phyloP scores from a whole-genome alignment of 371 early-diverging fungal genomes.

The Circinella umbellata region DNA sequence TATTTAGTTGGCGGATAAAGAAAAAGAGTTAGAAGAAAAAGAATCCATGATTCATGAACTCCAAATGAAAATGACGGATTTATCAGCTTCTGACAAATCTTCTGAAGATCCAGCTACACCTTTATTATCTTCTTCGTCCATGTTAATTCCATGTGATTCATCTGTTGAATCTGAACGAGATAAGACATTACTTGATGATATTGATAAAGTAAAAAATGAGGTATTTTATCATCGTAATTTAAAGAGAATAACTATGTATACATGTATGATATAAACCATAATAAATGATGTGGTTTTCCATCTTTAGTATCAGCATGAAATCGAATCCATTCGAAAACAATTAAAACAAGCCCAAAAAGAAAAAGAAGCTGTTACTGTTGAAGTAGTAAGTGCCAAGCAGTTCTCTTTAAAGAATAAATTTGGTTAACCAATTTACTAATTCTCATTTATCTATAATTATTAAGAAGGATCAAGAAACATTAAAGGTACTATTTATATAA shows the following conservation, averaged over 20 bases:
- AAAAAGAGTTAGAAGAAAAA: slow-evolving; percentile 27
- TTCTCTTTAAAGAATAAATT: no score
- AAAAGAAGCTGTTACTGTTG: slow-evolving; percentile 5
- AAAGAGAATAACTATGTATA: not conserved
- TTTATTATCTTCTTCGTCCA: slow-evolving; percentile 25
- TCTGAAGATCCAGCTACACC: slow-evolving; percentile 19
- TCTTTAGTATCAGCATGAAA: slow-evolving; percentile 14
- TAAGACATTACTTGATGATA: slow-evolving; percentile 4
- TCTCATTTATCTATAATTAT: not conserved
- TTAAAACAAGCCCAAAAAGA: slow-evolving; percentile 10
- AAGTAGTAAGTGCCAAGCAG: not conserved
- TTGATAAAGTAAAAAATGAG: slow-evolving; percentile 6
- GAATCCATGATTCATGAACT: slow-evolving; percentile 33
- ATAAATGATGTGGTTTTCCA: not conserved
- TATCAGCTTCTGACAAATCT: slow-evolving; percentile 12
- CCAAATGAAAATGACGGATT: slow-evolving; percentile 21
- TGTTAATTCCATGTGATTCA: slow-evolving; percentile 24
- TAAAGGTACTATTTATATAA: not conserved
- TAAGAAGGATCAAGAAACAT: slow-evolving; percentile 6
- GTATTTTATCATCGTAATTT: not conserved
- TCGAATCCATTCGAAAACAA: not conserved
- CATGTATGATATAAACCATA: no score
- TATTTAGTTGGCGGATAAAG: slow-evolving; percentile 25
- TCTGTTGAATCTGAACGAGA: slow-evolving; percentile 24
- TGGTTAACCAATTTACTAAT: no score